phyloP scores from a whole-genome alignment of 2,329 filamentous ascomycete species.

The Pseudogymnoascus sp. region DNA sequence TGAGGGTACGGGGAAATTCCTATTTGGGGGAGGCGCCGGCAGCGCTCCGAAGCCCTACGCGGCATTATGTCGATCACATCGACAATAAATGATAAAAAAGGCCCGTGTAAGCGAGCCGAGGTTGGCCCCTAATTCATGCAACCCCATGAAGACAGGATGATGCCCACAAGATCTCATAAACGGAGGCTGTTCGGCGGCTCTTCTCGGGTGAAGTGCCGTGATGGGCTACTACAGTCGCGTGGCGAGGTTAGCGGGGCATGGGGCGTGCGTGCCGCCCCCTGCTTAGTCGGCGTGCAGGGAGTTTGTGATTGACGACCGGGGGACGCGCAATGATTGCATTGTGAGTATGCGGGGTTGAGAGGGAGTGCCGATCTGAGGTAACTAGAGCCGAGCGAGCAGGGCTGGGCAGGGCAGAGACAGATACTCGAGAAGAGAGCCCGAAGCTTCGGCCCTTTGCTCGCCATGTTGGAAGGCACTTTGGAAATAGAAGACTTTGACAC shows the following conservation, averaged over 20 bases:
- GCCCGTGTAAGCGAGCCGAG: neutral
- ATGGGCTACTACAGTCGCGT: neutral
- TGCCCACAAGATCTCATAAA: neutral
- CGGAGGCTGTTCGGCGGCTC: neutral
- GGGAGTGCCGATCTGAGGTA: neutral
- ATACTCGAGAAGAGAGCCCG: neutral
- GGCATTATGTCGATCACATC: neutral
- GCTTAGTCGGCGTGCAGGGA: neutral
- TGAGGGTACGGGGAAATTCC: neutral
- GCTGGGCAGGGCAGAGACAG: neutral
- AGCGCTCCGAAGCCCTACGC: neutral
- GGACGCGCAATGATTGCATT: neutral
- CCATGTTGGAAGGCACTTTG: neutral
- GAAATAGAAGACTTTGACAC: neutral
- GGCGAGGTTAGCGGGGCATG: neutral
- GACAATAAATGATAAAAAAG: neutral
- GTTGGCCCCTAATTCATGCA: neutral
- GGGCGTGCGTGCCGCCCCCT: slow-evolving; percentile 2
- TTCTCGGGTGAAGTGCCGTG: neutral
- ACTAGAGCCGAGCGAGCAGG: neutral
- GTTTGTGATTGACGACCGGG: neutral
- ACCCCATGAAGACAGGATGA: neutral
- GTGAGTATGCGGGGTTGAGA: neutral
- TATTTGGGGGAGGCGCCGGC: neutral
- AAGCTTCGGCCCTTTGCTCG: neutral